Evolutionary conservation across 495 filamentous ascomycete species (phyloP).

Genomic region (Immersiella caudata): DNA sequence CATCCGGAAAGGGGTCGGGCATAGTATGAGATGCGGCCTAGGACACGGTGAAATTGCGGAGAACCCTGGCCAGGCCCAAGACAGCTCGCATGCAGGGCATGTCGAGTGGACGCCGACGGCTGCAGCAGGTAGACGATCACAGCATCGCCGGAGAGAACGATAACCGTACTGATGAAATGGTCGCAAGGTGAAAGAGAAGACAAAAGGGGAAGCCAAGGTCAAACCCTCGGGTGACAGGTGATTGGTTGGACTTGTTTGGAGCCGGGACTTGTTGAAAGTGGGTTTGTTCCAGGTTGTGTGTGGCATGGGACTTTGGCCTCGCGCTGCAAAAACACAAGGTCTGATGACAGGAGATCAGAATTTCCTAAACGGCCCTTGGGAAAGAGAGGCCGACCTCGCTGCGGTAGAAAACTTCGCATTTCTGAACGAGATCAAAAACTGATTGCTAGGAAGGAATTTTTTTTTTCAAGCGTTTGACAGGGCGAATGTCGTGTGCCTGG

Average conservation of each 20-base stretch:
- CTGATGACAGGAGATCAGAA: background rate
- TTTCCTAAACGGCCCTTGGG: background rate
- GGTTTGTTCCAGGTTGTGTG: background rate
- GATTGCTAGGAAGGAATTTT: background rate
- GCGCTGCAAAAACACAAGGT: background rate
- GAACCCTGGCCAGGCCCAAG: slow-evolving; percentile 27
- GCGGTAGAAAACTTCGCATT: background rate
- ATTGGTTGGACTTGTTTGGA: slow-evolving; percentile 5
- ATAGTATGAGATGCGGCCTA: slow-evolving; percentile 17
- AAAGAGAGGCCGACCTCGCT: background rate
- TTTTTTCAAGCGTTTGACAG: background rate
- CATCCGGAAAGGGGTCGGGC: background rate
- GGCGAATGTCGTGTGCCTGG: background rate
- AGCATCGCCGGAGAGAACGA: background rate
- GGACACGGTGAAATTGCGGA: slow-evolving; percentile 29
- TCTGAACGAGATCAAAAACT: background rate
- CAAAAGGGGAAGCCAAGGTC: slow-evolving; percentile 2
- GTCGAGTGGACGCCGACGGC: slow-evolving; percentile 8
- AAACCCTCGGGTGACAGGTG: background rate
- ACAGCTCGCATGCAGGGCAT: slow-evolving; percentile 18
- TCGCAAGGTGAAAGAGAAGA: background rate
- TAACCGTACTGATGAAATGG: background rate
- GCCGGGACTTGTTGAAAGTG: background rate
- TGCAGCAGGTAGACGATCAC: background rate
- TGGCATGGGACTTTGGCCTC: background rate